Conservation (phyloP, 257 asterid genomes). For the Nicotiana tabacum region DNA sequence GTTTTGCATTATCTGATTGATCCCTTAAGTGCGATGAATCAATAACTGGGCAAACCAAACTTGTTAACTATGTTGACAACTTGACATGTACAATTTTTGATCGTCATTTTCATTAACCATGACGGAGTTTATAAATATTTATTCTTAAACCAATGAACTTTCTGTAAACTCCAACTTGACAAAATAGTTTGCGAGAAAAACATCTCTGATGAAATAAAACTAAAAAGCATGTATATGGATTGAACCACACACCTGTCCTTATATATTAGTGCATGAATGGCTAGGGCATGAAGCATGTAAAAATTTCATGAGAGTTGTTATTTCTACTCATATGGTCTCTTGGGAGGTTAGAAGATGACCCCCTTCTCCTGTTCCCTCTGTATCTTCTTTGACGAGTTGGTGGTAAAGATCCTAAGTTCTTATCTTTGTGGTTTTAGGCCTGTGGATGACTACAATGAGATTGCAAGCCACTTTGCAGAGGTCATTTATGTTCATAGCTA, state of each 20-base stretch:
- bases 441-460: conserved; percentile 69
- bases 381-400: background rate
- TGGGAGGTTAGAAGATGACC: background rate
- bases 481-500: conserved; percentile 73
- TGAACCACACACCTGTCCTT: background rate
- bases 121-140: background rate
- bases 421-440: conserved; percentile 50
- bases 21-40: background rate
- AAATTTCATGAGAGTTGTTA: background rate
- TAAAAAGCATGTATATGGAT: background rate
- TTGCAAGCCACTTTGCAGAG: conserved; percentile 77
- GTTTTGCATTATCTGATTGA: background rate
- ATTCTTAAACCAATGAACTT: background rate
- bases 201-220: background rate
- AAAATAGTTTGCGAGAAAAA: background rate
- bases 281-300: background rate
- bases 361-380: background rate
- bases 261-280: background rate
- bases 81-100: background rate
- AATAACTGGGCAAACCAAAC: background rate
- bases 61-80: background rate
- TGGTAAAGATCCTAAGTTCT: conserved; percentile 6
- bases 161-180: background rate
- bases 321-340: background rate
- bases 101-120: background rate